Evolutionary conservation across 495 filamentous ascomycete species (phyloP).

Genomic region (Penicillium coffeae): DNA sequence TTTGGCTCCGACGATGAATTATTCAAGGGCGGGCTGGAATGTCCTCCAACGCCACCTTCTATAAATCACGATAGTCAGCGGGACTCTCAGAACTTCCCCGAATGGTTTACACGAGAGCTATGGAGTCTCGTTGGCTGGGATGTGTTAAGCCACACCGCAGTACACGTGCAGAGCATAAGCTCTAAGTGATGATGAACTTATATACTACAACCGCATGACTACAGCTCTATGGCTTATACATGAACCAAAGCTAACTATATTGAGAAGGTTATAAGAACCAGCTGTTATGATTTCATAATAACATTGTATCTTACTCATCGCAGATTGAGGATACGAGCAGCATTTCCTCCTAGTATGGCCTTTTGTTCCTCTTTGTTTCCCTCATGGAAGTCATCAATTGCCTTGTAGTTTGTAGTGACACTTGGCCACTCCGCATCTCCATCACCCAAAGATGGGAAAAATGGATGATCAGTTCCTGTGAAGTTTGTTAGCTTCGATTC

Average conservation of each 20-base stretch:
- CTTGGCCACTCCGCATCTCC: slow-evolving; percentile 72
- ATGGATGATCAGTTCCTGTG: slow-evolving; percentile 82
- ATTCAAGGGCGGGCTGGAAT: slow-evolving; percentile 24
- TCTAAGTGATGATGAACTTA: neutral
- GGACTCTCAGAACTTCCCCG: slow-evolving; percentile 18
- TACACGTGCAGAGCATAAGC: too few relatives aligned
- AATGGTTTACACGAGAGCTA: slow-evolving; percentile 47
- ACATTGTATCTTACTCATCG: slow-evolving; percentile 5
- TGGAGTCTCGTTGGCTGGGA: slow-evolving; percentile 52
- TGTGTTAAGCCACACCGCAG: too few relatives aligned
- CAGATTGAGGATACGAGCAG: slow-evolving; percentile 58
- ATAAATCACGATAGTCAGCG: slow-evolving; percentile 4
- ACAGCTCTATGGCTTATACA: too few relatives aligned
- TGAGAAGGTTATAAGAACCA: too few relatives aligned
- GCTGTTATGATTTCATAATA: neutral
- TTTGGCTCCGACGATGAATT: slow-evolving; percentile 30
- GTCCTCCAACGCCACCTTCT: slow-evolving; percentile 21
- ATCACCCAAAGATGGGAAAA: slow-evolving; percentile 77
- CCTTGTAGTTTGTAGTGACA: slow-evolving; percentile 71
- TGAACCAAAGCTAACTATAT: too few relatives aligned
- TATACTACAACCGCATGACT: neutral
- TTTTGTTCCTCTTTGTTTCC: slow-evolving; percentile 44
- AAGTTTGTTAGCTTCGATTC: slow-evolving; percentile 15
- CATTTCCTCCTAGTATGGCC: slow-evolving; percentile 67
- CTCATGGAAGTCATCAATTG: slow-evolving; percentile 59